Percentiles rank a stretch among this genome's conserved stretches.
Evolutionary conservation across 305 asterid genomes (phyloP).

Genomic region (Fraxinus angustifolia): DNA sequence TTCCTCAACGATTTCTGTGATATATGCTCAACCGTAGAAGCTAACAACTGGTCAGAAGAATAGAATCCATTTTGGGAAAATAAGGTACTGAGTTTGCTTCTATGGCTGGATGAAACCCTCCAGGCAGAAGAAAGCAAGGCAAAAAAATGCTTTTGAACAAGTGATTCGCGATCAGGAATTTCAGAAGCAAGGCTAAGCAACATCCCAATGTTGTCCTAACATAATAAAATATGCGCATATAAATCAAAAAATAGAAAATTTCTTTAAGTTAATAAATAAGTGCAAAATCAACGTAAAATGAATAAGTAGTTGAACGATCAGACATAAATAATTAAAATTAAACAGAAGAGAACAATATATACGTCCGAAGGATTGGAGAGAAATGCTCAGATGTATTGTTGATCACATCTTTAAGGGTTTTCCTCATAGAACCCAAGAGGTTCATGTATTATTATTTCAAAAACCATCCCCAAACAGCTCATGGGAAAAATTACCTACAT

Average conservation of each 20-base stretch:
- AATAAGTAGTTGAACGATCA: neutral
- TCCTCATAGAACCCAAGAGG: neutral
- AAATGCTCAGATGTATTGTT: slow-evolving; percentile 8
- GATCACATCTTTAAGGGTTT: neutral
- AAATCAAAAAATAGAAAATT: slow-evolving; percentile 12
- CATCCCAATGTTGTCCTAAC: slow-evolving; percentile 69
- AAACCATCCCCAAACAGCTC: neutral
- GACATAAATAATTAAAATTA: neutral
- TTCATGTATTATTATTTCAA: neutral
- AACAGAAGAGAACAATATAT: neutral
- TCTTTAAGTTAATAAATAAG: slow-evolving; percentile 6
- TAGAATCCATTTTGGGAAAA: slow-evolving; percentile 47
- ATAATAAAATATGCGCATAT: slow-evolving; percentile 26
- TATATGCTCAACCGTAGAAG: slow-evolving; percentile 26
- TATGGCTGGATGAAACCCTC: slow-evolving; percentile 46
- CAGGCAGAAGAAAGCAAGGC: slow-evolving; percentile 68
- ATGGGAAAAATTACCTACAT: neutral
- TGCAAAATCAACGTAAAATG: neutral
- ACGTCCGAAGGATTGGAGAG: neutral
- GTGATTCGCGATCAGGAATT: slow-evolving; percentile 70
- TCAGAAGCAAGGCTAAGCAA: slow-evolving; percentile 70
- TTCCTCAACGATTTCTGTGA: slow-evolving; percentile 28
- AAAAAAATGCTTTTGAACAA: slow-evolving; percentile 75
- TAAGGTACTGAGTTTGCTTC: slow-evolving; percentile 25
- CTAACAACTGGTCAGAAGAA: slow-evolving; percentile 35